Conservation (phyloP, 225 moss, liverwort and hornwort species). For the Polytrichum formosum region DNA sequence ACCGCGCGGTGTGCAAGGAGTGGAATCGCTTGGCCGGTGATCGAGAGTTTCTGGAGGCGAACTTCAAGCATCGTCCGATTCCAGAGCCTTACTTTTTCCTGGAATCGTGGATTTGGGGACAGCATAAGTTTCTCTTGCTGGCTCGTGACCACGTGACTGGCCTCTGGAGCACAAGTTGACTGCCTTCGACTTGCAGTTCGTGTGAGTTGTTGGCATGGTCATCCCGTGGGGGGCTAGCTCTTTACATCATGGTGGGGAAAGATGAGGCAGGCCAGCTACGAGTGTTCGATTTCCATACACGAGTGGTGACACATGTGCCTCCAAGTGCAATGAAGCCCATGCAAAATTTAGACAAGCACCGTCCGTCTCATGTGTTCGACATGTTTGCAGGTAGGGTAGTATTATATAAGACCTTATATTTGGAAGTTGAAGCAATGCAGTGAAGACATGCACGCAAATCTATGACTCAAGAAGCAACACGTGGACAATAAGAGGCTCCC, state of each 20-base stretch:
- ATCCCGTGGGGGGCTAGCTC: not conserved
- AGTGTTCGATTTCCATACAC: not conserved
- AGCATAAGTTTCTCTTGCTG: not conserved
- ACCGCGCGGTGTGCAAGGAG: slow-evolving; percentile 24
- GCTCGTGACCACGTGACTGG: not conserved
- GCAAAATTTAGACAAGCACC: not conserved
- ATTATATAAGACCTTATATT: not conserved
- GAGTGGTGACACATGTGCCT: not conserved
- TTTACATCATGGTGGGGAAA: not conserved
- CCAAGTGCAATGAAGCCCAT: not conserved
- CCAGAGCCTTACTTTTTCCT: slow-evolving; percentile 18
- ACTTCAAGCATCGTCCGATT: not conserved
- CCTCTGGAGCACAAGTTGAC: not conserved
- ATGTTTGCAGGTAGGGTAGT: not conserved
- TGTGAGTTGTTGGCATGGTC: not conserved
- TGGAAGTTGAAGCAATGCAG: slow-evolving; percentile 13
- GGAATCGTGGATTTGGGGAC: not conserved
- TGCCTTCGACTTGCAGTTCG: not conserved
- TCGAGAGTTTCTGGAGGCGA: slow-evolving; percentile 17
- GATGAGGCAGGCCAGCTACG: not conserved
- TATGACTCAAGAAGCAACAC: slow-evolving; percentile 8
- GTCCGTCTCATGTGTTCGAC: slow-evolving; percentile 6
- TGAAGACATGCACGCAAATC: slow-evolving; percentile 8
- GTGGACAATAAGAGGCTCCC: slow-evolving; percentile 6
- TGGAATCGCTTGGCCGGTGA: slow-evolving; percentile 22